Evolutionary conservation across 1,284 basidiomycete species (phyloP), one percentile per base, ranked within the genome.

Genomic region (Xerocomus minutiporus): DNA sequence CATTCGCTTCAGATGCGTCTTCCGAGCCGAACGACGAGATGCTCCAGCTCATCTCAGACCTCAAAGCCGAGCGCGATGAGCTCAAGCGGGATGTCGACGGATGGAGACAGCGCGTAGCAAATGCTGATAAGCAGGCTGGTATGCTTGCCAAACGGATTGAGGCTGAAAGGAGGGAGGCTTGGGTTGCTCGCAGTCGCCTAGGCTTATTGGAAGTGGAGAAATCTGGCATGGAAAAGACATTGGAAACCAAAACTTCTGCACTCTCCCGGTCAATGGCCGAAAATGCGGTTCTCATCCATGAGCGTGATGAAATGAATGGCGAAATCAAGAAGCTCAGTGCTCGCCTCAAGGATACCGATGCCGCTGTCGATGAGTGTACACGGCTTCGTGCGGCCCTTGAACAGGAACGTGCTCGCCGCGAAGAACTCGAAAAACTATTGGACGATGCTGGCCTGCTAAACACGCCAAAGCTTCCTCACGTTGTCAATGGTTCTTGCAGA

Each of bases 21-120:
- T 70, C 74, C 7, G 81, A 80, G 52, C 80, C 84, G 8, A 81
- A 71, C 53, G 85, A 89, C 60, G 88, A 91, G 71, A 83, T 89
- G 81, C 68, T 88, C 41, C 75, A 77, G 60, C 75, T 89, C 41
- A 75, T 91, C 45, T 75, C 83, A 2, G 88, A 91, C 65, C 75
- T 91, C 58, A 90, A 88, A 63, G 75, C 80, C 0, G 88, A 91
- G 63, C 76, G 89, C 17, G 88, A 91, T 61, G 86, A 89, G 58
- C 73, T 91, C 48, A 88, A 84, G 68, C 76, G 77, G 46, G 88
- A 91, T 65, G 80, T 88, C 0, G 83, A 87, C 58, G 86, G 84
- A 0, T 90, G 87, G 86, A 76, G 85, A 53, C 78, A 72, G 29
- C 78, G 88, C 28, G 82, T 89, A 35, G 75, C 73, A 15, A 84